A percentile compares a stretch with the other conserved stretches of the same genome.
Evolutionary conservation across 352 stramenopile species (phyloP).

Genomic region (Blastocystis sp.): DNA sequence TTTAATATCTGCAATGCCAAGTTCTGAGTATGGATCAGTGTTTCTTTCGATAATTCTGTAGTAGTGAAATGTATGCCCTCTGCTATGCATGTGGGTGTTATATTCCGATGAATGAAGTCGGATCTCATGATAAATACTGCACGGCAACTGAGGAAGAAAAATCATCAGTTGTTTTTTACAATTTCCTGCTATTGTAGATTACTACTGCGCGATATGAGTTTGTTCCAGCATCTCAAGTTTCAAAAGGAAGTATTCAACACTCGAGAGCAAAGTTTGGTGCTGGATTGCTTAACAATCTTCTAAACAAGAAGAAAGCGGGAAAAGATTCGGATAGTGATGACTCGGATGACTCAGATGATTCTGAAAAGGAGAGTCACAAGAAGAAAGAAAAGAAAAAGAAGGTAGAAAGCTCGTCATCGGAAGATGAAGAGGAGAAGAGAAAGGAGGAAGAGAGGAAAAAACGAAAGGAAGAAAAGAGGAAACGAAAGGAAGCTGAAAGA

Average conservation of each 20-base stretch:
- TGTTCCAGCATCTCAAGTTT: conserved; percentile 43
- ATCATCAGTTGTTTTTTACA: neutral
- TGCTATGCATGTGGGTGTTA: conserved; percentile 59
- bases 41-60: neutral
- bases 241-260: neutral
- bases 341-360: neutral
- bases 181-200: neutral
- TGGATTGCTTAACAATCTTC: neutral
- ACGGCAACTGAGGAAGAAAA: conserved; percentile 40
- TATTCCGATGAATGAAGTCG: conserved; percentile 4
- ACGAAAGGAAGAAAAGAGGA: neutral
- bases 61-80: conserved; percentile 25
- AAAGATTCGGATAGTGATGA: neutral
- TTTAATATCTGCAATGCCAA: neutral
- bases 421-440: neutral
- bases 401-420: neutral
- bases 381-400: conserved; percentile 42
- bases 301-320: neutral
- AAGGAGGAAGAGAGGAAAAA: neutral
- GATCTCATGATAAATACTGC: conserved; percentile 37
- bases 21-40: neutral
- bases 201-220: conserved; percentile 19
- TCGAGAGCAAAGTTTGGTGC: neutral
- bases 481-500: neutral
- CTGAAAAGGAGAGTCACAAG: neutral